Percentiles rank a stretch among this genome's conserved stretches.
Evolutionary conservation across 2,329 filamentous ascomycete genomes (phyloP).

Genomic region (Microdochium bolleyi): DNA sequence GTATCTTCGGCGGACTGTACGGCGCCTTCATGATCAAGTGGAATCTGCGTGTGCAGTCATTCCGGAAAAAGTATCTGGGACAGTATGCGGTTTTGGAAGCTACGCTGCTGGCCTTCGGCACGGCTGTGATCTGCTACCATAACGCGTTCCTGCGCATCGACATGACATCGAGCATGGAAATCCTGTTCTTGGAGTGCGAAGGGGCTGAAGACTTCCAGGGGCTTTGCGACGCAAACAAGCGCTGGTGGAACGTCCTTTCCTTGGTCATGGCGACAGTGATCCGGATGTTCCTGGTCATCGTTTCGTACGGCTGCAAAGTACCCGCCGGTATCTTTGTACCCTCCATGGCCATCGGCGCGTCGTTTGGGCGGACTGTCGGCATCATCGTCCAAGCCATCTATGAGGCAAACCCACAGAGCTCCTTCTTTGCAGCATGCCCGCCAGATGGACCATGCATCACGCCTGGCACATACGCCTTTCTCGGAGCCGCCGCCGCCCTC

Average conservation of each 20-base stretch:
- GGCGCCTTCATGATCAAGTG: conserved; percentile 97
- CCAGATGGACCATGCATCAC: conserved; percentile 95
- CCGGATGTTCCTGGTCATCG: conserved; percentile 77
- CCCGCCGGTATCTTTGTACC: conserved; percentile 97
- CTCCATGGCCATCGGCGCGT: conserved; percentile 94
- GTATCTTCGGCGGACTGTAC: conserved; percentile 89
- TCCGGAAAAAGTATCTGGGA: conserved; percentile 85
- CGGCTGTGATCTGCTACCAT: conserved; percentile 90
- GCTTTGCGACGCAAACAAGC: conserved; percentile 72
- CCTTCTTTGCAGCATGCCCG: conserved; percentile 82
- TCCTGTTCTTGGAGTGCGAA: conserved; percentile 89
- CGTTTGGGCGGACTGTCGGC: conserved; percentile 88
- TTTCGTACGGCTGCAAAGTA: conserved; percentile 97
- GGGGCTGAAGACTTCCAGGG: conserved; percentile 81
- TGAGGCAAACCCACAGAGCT: conserved; percentile 71
- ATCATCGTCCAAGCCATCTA: conserved; percentile 88
- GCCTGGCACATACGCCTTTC: conserved; percentile 91
- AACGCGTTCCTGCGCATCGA: conserved; percentile 94
- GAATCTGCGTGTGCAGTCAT: conserved; percentile 85
- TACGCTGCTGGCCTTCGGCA: conserved; percentile 71
- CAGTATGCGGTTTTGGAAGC: conserved; percentile 83
- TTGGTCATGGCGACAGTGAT: conserved; percentile 73
- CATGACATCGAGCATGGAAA: conserved; percentile 99
- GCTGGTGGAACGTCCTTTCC: conserved; percentile 71
- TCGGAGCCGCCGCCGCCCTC: conserved; percentile 84